A percentile compares a stretch with the other conserved stretches of the same genome.
Evolutionary conservation across 129 eudicot species (phyloP).

Genomic region (Kitagawia praeruptora): DNA sequence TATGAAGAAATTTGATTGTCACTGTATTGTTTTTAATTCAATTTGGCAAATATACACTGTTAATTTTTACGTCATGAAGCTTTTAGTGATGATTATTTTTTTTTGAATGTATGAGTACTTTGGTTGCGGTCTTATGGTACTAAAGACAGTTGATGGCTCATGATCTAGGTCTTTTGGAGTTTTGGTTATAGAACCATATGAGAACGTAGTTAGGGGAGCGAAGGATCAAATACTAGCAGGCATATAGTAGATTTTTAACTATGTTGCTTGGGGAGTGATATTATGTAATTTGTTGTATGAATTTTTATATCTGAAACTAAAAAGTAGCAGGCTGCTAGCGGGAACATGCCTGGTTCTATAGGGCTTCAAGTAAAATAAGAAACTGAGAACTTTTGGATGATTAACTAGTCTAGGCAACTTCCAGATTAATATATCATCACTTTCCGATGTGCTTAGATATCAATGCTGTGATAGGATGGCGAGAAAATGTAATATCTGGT

Average conservation of each 20-base stretch:
- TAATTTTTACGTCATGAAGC: not conserved
- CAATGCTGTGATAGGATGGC: not conserved
- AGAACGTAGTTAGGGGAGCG: not conserved
- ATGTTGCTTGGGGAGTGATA: not conserved
- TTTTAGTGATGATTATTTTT: not conserved
- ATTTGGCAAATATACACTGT: not conserved
- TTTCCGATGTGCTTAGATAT: not conserved
- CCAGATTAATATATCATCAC: not conserved
- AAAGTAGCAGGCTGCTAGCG: not conserved
- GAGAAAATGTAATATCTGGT: not conserved
- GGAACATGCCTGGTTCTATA: not conserved
- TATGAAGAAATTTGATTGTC: no score
- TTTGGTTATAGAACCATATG: not conserved
- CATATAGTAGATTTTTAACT: not conserved
- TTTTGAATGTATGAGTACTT: not conserved
- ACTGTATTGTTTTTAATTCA: no score
- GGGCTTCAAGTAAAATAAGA: not conserved
- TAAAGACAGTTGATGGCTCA: not conserved
- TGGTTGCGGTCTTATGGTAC: not conserved
- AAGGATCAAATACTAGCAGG: not conserved
- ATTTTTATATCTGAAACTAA: not conserved
- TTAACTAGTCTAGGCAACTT: not conserved
- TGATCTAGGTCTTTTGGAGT: not conserved
- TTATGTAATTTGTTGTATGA: not conserved
- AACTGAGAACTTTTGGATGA: not conserved